Evolutionary conservation across 306 rosid species (phyloP).

Genomic region (Chamaecrista fasciculata): DNA sequence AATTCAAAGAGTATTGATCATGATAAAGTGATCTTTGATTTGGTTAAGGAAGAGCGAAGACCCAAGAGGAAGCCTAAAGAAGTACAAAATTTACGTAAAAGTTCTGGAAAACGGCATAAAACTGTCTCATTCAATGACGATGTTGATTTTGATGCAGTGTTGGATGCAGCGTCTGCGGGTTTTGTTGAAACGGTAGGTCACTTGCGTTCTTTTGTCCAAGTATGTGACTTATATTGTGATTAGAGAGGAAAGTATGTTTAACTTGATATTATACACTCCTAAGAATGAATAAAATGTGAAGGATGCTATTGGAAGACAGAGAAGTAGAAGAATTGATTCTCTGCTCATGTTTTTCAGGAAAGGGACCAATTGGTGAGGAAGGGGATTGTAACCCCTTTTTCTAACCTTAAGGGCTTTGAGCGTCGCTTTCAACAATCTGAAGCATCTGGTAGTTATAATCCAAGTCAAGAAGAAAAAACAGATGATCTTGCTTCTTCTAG

Average conservation of each 20-base stretch:
- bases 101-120: constrained; percentile 48
- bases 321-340: constrained; percentile 37
- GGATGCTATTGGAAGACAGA: constrained; percentile 5
- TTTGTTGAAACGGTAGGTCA: constrained; percentile 92
- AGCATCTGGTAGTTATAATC: constrained; percentile 46
- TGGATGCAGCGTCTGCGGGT: constrained; percentile 93
- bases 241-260: neutral
- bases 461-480: constrained; percentile 36
- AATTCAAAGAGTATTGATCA: constrained; percentile 31
- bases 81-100: constrained; percentile 37
- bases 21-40: constrained; percentile 39
- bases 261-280: neutral
- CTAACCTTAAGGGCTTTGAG: constrained; percentile 86
- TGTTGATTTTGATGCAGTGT: constrained; percentile 73
- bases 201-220: neutral
- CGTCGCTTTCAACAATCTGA: constrained; percentile 68
- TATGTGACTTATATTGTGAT: neutral
- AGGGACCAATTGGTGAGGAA: constrained; percentile 86
- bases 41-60: constrained; percentile 64
- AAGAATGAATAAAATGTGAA: constrained; percentile 16
- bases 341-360: constrained; percentile 56
- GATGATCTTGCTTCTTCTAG: constrained; percentile 56
- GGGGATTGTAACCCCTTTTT: constrained; percentile 94
- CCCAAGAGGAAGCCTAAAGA: constrained; percentile 63
- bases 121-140: constrained; percentile 79